Evolutionary conservation across 2,329 filamentous ascomycete species (phyloP).

Genomic region (Phoma sp.): DNA sequence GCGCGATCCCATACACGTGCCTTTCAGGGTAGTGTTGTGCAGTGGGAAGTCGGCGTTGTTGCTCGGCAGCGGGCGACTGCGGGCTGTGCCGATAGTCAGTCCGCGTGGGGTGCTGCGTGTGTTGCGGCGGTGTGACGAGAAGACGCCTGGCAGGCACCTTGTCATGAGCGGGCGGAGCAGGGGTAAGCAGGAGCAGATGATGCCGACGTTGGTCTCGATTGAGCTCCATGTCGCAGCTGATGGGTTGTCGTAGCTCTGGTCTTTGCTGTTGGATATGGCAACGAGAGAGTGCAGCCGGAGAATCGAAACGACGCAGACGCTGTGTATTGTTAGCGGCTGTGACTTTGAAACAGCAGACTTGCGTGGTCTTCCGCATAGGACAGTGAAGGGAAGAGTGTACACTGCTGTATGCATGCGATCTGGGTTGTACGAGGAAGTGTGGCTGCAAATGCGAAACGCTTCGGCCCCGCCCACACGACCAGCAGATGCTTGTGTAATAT

Average conservation of each 20-base stretch:
- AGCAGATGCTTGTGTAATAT: not conserved
- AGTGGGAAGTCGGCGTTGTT: slow-evolving; percentile 16
- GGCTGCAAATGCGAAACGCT: slow-evolving; percentile 11
- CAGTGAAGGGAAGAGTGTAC: not conserved
- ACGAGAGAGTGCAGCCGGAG: slow-evolving; percentile 43
- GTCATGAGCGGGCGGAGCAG: slow-evolving; percentile 37
- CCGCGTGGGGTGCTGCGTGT: slow-evolving; percentile 13
- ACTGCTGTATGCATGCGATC: not conserved
- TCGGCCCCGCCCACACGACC: slow-evolving; percentile 4
- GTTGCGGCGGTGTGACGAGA: slow-evolving; percentile 25
- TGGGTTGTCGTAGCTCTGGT: slow-evolving; percentile 43
- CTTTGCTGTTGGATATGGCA: slow-evolving; percentile 36
- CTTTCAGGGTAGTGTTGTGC: slow-evolving; percentile 10
- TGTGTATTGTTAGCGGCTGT: slow-evolving; percentile 17
- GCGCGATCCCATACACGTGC: slow-evolving; percentile 8
- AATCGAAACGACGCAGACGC: slow-evolving; percentile 45
- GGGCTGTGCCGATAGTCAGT: slow-evolving; percentile 21
- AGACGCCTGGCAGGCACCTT: slow-evolving; percentile 29
- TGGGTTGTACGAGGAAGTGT: slow-evolving; percentile 9
- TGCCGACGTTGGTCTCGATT: slow-evolving; percentile 40
- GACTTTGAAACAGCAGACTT: not conserved
- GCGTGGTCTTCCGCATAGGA: not conserved
- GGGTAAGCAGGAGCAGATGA: slow-evolving; percentile 43
- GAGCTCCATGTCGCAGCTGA: slow-evolving; percentile 40
- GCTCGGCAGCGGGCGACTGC: slow-evolving; percentile 7